Conservation (phyloP, 2,329 filamentous ascomycete species). For the Calonectria hawksworthii region DNA sequence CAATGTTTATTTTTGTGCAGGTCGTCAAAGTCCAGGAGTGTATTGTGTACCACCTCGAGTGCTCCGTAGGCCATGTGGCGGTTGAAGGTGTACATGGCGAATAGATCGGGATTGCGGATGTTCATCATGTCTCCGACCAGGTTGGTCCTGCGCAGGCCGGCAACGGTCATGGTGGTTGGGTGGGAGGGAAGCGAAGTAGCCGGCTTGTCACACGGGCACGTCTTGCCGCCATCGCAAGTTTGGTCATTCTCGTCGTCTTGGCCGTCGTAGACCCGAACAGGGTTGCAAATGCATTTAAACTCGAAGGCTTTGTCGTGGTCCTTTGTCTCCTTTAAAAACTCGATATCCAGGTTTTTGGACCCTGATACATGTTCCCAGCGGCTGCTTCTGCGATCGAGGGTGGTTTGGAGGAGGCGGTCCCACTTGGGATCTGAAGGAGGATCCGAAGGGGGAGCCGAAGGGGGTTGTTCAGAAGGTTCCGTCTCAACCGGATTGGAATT, state of each 20-base stretch:
- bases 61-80: neutral
- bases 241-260: neutral
- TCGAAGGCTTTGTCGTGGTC: neutral
- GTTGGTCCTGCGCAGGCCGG: neutral
- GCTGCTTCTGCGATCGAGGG: neutral
- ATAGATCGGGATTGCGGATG: neutral
- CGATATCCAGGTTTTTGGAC: neutral
- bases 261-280: neutral
- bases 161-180: neutral
- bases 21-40: neutral
- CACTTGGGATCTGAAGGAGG: neutral
- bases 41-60: neutral
- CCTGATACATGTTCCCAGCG: neutral
- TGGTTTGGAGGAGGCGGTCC: neutral
- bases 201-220: neutral
- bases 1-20: neutral
- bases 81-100: conserved; percentile 1
- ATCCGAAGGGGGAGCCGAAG: neutral
- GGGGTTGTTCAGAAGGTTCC: neutral
- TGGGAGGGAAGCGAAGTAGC: neutral
- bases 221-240: neutral
- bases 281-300: neutral
- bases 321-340: neutral
- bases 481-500: neutral
- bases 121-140: neutral